Conservation (phyloP, 371 early-diverging fungal species). For the Mortierella sp. region DNA sequence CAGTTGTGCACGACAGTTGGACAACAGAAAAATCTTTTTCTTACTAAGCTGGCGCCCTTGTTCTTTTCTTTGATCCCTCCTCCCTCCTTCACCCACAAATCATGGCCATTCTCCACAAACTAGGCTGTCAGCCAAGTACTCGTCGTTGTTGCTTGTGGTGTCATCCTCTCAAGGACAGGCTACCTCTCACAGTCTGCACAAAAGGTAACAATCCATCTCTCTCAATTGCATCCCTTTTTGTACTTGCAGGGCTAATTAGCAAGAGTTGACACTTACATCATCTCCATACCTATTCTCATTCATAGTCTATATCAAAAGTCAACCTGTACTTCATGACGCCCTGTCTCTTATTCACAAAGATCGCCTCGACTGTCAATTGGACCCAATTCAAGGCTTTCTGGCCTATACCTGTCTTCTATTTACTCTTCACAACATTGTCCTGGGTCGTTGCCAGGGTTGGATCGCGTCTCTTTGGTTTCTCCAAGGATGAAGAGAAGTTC, state of each 20-base stretch:
- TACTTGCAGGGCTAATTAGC: background rate
- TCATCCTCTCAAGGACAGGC: slow-evolving; percentile 62
- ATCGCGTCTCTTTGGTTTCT: slow-evolving; percentile 60
- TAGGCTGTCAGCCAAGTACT: slow-evolving; percentile 76
- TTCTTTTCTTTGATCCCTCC: background rate
- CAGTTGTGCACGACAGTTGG: slow-evolving; percentile 6
- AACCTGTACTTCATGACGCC: slow-evolving; percentile 84
- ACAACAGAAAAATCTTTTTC: background rate
- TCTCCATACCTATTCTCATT: background rate
- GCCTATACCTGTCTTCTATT: slow-evolving; percentile 79
- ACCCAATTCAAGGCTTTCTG: slow-evolving; percentile 74
- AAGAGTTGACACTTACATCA: background rate
- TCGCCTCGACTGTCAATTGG: slow-evolving; percentile 72
- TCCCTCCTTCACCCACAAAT: background rate
- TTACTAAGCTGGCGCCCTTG: background rate
- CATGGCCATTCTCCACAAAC: too few relatives aligned
- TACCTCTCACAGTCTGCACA: slow-evolving; percentile 67
- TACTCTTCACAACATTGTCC: slow-evolving; percentile 65
- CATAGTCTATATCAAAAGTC: slow-evolving; percentile 76
- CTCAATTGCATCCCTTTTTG: background rate
- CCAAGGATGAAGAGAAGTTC: slow-evolving; percentile 68
- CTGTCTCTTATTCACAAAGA: slow-evolving; percentile 81
- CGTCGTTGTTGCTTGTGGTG: slow-evolving; percentile 67
- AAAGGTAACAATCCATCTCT: slow-evolving; percentile 60
- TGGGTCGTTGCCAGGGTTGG: slow-evolving; percentile 65